These are phyloP conservation scores for Batkoa obscura DNA, from an alignment of 371 early-diverging fungal genomes.

Conservation along the genomic window DNA sequence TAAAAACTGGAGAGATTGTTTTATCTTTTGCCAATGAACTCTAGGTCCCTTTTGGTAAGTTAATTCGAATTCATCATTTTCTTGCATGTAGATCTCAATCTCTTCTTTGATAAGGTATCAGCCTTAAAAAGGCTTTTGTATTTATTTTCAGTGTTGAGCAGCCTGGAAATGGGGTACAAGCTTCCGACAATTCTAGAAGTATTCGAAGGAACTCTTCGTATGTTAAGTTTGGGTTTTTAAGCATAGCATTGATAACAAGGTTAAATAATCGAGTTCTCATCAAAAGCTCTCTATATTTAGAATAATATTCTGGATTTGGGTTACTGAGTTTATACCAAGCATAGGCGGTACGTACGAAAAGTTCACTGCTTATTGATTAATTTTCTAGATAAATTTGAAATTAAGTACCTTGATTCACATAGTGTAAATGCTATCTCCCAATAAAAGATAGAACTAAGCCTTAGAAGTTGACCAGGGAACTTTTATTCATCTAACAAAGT, in stretches of 20 bases:
- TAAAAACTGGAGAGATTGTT: constrained; percentile 22
- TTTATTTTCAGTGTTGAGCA: constrained; percentile 7
- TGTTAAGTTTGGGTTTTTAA: constrained; percentile 7
- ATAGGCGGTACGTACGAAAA: constrained; percentile 25
- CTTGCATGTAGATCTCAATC: constrained; percentile 11
- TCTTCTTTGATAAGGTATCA: constrained; percentile 14
- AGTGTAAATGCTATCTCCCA: constrained; percentile 16
- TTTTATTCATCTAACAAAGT: too few species aligned
- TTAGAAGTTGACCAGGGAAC: constrained; percentile 9
- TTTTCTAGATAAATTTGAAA: background rate
- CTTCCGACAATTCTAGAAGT: constrained; percentile 7
- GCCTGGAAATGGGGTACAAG: constrained; percentile 3
- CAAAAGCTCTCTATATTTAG: constrained; percentile 14
- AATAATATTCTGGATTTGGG: constrained; percentile 14
- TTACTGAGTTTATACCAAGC: constrained; percentile 24
- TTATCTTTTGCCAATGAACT: constrained; percentile 7
- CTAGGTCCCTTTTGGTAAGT: constrained; percentile 5
- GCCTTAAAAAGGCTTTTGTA: constrained; percentile 10
- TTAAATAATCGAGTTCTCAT: constrained; percentile 18
- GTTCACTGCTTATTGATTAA: constrained; percentile 11
- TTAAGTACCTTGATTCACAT: constrained; percentile 10
- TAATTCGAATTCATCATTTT: constrained; percentile 10
- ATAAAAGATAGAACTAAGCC: constrained; percentile 20
- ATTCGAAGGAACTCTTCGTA: constrained; percentile 12
- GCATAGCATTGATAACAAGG: constrained; percentile 13